phyloP scores from a whole-genome alignment of 768 basidiomycete genomes.

The Hygrophorus russula region DNA sequence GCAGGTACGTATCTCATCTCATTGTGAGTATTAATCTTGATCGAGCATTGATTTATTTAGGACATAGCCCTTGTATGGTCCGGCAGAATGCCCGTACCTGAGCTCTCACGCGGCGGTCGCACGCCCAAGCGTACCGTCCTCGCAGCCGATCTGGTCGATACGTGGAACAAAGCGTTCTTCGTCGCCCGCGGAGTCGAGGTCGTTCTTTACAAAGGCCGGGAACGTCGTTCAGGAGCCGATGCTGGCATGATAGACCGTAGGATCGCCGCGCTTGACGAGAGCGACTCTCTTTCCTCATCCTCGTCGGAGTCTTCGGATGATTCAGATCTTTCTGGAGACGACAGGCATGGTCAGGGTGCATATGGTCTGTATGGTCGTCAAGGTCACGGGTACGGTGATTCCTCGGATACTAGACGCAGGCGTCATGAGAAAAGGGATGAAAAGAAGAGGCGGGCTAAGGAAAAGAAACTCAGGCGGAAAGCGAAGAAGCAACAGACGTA shows the following conservation, averaged over 20 bases:
- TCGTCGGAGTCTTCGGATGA: slow-evolving; percentile 26
- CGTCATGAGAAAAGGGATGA: slow-evolving; percentile 48
- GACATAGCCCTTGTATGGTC: slow-evolving; percentile 70
- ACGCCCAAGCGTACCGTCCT: slow-evolving; percentile 48
- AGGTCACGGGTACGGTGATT: slow-evolving; percentile 23
- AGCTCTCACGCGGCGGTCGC: slow-evolving; percentile 32
- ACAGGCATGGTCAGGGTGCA: slow-evolving; percentile 26
- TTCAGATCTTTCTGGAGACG: slow-evolving; percentile 30
- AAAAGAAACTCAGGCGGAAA: slow-evolving; percentile 51
- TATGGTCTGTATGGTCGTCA: slow-evolving; percentile 34
- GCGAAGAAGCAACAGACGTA: slow-evolving; percentile 54
- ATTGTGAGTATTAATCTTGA: background rate
- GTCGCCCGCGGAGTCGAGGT: slow-evolving; percentile 64
- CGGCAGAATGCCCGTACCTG: slow-evolving; percentile 59
- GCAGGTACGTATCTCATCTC: slow-evolving; percentile 35
- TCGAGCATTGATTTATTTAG: slow-evolving; percentile 21
- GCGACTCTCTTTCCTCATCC: slow-evolving; percentile 27
- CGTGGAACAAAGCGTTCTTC: slow-evolving; percentile 78
- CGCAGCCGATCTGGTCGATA: slow-evolving; percentile 59
- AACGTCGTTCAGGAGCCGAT: slow-evolving; percentile 59
- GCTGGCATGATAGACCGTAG: slow-evolving; percentile 44
- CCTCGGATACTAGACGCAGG: slow-evolving; percentile 39
- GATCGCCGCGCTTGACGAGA: slow-evolving; percentile 33
- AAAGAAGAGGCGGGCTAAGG: slow-evolving; percentile 48
- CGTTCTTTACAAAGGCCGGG: slow-evolving; percentile 69